phyloP scores from a whole-genome alignment of 2,329 filamentous ascomycete species.

The Exophiala bonariae region DNA sequence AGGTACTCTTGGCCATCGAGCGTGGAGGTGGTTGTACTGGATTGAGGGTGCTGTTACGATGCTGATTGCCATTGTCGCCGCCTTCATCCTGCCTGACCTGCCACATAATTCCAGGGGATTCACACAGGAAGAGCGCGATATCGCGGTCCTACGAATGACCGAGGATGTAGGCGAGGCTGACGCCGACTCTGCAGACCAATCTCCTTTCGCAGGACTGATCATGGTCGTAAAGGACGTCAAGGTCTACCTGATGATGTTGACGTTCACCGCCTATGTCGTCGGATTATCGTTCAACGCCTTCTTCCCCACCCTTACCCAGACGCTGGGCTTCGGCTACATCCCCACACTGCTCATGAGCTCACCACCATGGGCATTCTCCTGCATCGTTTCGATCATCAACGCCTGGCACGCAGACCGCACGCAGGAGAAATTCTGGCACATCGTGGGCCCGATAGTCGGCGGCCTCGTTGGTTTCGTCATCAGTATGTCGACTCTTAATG shows the following conservation, averaged over 20 bases:
- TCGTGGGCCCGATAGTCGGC: constrained; percentile 53
- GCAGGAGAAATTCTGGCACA: constrained; percentile 57
- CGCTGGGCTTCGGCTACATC: constrained; percentile 11
- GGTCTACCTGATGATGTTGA: constrained; percentile 39
- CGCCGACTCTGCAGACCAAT: neutral
- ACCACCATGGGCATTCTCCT: constrained; percentile 23
- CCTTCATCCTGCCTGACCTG: constrained; percentile 43
- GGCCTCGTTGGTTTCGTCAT: constrained; percentile 59
- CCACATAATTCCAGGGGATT: constrained; percentile 37
- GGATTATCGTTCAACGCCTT: constrained; percentile 52
- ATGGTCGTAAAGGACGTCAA: constrained; percentile 30
- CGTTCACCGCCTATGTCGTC: constrained; percentile 34
- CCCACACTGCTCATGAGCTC: constrained; percentile 24
- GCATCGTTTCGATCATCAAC: neutral
- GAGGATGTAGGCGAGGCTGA: constrained; percentile 6
- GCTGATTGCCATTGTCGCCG: constrained; percentile 39
- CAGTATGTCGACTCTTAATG: constrained; percentile 58
- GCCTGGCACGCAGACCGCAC: constrained; percentile 55
- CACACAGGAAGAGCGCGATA: constrained; percentile 33
- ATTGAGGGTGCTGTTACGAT: constrained; percentile 54
- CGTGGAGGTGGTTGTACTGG: constrained; percentile 45
- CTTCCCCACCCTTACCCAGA: constrained; percentile 32
- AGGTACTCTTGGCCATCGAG: neutral
- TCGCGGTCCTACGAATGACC: constrained; percentile 39
- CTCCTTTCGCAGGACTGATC: neutral